Conservation (phyloP, 257 asterid species). For the Handroanthus guayacan region DNA sequence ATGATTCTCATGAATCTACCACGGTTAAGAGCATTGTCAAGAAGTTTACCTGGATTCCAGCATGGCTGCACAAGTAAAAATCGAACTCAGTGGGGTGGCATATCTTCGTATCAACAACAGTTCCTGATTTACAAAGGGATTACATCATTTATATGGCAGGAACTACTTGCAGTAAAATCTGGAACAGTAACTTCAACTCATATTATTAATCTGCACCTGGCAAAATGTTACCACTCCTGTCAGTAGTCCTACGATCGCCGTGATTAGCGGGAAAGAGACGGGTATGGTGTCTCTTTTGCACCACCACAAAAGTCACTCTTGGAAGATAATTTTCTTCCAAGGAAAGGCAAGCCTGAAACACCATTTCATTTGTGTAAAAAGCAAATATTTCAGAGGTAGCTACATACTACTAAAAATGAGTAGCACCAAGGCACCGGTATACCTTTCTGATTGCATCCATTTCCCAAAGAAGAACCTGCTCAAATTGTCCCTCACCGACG, state of each 20-base stretch:
- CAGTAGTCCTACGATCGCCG: conserved; percentile 49
- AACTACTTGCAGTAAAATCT: not conserved
- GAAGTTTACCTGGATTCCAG: conserved; percentile 74
- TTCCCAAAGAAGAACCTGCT: conserved; percentile 72
- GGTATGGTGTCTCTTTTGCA: conserved; percentile 94
- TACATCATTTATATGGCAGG: not conserved
- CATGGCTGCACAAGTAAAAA: conserved; percentile 84
- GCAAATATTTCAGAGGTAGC: not conserved
- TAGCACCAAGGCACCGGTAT: not conserved
- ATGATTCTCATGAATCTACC: too few relatives aligned
- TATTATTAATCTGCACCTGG: conserved; percentile 57
- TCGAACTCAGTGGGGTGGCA: conserved; percentile 88
- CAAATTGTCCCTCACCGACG: conserved; percentile 87
- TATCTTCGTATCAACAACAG: conserved; percentile 77
- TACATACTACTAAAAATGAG: not conserved
- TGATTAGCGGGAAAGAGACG: conserved; percentile 74
- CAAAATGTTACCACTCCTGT: conserved; percentile 87
- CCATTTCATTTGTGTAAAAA: not conserved
- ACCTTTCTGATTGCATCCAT: conserved; percentile 77
- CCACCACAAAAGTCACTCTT: conserved; percentile 74
- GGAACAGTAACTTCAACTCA: not conserved
- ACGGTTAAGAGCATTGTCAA: not conserved
- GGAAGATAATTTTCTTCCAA: conserved; percentile 63
- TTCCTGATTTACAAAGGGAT: conserved; percentile 51
- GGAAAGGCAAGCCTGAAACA: conserved; percentile 70